Evolutionary conservation across 495 filamentous ascomycete genomes (phyloP).

Genomic region (Hypoxylon rickii): DNA sequence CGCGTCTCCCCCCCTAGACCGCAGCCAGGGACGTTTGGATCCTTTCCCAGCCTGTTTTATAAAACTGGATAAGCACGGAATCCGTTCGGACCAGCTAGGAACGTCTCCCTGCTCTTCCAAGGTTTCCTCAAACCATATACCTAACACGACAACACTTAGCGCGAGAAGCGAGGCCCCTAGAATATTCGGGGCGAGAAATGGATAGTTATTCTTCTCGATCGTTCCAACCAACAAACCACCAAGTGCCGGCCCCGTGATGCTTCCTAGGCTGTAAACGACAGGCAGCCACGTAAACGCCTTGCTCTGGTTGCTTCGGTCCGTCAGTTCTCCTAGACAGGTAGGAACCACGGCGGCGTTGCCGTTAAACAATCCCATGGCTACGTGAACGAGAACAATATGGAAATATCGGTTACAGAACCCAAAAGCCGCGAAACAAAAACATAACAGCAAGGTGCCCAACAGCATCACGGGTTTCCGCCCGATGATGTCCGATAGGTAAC

Average conservation of each 20-base stretch:
- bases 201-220: conserved; percentile 62
- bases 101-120: conserved; percentile 70
- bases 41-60: conserved; percentile 41
- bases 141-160: conserved; percentile 72
- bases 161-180: conserved; percentile 71
- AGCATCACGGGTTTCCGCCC: conserved; percentile 94
- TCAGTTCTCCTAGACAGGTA: conserved; percentile 92
- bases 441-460: conserved; percentile 80
- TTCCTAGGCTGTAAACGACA: conserved; percentile 89
- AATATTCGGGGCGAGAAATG: conserved; percentile 85
- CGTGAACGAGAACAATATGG: conserved; percentile 84
- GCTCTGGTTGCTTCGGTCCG: conserved; percentile 91
- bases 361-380: conserved; percentile 88
- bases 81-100: conserved; percentile 53
- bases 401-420: conserved; percentile 82
- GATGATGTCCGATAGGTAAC: conserved; percentile 83
- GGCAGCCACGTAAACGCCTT: conserved; percentile 90
- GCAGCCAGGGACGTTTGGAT: conserved; percentile 65
- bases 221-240: conserved; percentile 80
- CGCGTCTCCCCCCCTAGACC: conserved; percentile 60
- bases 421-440: conserved; percentile 80
- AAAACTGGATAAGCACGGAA: conserved; percentile 31
- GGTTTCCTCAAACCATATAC: conserved; percentile 86
- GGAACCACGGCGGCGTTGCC: conserved; percentile 87
- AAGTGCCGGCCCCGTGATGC: conserved; percentile 87